phyloP scores from a whole-genome alignment of 345 rosid genomes.

The Syzygium aromaticum region DNA sequence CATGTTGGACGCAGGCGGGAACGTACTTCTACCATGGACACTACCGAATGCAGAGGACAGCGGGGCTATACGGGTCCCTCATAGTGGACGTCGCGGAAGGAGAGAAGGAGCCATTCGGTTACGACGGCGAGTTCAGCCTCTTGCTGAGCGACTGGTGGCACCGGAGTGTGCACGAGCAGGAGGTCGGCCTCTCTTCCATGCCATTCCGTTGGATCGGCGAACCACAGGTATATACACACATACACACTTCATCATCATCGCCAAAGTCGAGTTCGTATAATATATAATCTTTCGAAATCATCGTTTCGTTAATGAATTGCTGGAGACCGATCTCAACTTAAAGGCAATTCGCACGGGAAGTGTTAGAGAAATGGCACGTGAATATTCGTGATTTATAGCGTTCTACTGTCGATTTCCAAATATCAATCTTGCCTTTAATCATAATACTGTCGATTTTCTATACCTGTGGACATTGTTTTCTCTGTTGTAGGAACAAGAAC shows the following conservation, averaged over 20 bases:
- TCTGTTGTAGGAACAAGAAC: no score
- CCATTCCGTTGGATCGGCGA: slow-evolving; percentile 82
- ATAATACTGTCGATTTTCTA: not conserved
- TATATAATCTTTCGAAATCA: not conserved
- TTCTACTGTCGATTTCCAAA: not conserved
- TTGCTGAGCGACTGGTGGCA: slow-evolving; percentile 93
- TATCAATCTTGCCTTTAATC: not conserved
- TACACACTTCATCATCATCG: not conserved
- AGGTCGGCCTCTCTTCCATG: slow-evolving; percentile 57
- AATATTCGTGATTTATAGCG: no score
- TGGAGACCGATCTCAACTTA: not conserved
- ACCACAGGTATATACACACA: slow-evolving; percentile 40
- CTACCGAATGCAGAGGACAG: slow-evolving; percentile 82
- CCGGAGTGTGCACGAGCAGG: slow-evolving; percentile 42
- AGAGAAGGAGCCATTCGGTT: slow-evolving; percentile 49
- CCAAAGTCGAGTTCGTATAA: not conserved
- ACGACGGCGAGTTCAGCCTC: slow-evolving; percentile 53
- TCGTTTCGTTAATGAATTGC: not conserved
- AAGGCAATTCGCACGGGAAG: not conserved
- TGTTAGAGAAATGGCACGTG: no score
- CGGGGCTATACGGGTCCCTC: slow-evolving; percentile 62
- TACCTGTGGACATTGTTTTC: not conserved
- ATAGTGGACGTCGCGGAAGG: slow-evolving; percentile 48
- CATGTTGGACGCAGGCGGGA: slow-evolving; percentile 40
- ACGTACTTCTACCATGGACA: slow-evolving; percentile 88